phyloP scores from a whole-genome alignment of 805 yeast species.

The Debaryomyces prosopidis region DNA sequence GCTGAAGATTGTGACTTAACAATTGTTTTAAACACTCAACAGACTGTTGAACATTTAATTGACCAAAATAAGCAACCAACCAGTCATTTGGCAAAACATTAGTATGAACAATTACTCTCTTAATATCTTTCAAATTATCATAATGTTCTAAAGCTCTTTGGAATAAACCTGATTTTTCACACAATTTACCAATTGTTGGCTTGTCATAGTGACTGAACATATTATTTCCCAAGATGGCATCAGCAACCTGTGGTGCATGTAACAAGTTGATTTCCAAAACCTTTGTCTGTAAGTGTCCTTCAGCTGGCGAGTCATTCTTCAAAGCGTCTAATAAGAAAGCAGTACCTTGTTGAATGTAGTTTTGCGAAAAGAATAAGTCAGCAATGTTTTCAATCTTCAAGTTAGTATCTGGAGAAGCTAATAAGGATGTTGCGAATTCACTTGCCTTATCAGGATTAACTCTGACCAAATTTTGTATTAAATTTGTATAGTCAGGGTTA shows the following conservation, averaged over 20 bases:
- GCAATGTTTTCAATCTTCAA: constrained; percentile 85
- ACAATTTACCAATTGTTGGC: constrained; percentile 84
- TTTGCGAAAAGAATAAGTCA: constrained; percentile 92
- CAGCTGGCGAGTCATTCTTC: constrained; percentile 90
- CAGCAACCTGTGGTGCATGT: constrained; percentile 99
- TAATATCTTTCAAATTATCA: constrained; percentile 92
- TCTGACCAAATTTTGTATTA: constrained; percentile 88
- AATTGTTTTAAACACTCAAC: constrained; percentile 84
- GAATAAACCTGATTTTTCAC: constrained; percentile 94
- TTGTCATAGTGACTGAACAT: constrained; percentile 96
- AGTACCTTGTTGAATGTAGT: constrained; percentile 95
- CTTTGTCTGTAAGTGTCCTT: constrained; percentile 94
- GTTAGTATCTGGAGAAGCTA: constrained; percentile 56
- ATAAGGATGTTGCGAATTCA: constrained; percentile 88
- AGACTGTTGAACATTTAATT: constrained; percentile 91
- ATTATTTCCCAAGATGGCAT: constrained; percentile 92
- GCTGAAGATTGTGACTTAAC: constrained; percentile 73
- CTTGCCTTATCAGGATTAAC: constrained; percentile 97
- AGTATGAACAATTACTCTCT: constrained; percentile 90
- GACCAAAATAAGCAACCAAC: constrained; percentile 91
- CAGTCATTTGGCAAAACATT: constrained; percentile 85
- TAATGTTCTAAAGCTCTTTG: constrained; percentile 97
- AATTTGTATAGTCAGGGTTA: constrained; percentile 84
- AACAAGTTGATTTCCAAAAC: constrained; percentile 87
- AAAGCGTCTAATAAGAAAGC: constrained; percentile 94